Evolutionary conservation across 2,329 filamentous ascomycete genomes (phyloP).

Genomic region (Microdochium bolleyi): DNA sequence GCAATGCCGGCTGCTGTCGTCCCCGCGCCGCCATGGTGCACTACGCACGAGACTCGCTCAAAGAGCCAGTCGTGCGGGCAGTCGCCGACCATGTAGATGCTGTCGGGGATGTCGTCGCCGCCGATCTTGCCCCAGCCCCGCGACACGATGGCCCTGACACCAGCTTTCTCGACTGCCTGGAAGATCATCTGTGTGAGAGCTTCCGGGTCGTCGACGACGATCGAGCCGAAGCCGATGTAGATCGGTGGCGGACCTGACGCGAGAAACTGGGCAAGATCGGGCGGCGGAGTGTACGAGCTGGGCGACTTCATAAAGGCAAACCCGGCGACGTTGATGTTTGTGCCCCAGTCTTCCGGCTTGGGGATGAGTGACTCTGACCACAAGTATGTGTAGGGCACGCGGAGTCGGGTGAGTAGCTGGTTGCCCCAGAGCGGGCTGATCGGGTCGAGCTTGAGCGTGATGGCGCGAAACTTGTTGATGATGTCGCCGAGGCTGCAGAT

Average conservation of each 20-base stretch:
- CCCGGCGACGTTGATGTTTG: conserved; percentile 51
- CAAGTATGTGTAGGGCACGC: conserved; percentile 62
- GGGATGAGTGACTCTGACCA: conserved; percentile 62
- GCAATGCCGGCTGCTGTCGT: conserved; percentile 40
- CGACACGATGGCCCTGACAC: conserved; percentile 52
- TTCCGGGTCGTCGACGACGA: conserved; percentile 56
- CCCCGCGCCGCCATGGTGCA: conserved; percentile 59
- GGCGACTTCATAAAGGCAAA: conserved; percentile 53
- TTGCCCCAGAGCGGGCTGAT: conserved; percentile 60
- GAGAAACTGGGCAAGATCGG: conserved; percentile 31
- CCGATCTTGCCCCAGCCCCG: conserved; percentile 60
- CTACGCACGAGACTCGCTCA: conserved; percentile 46
- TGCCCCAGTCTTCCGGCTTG: conserved; percentile 55
- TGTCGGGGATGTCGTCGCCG: conserved; percentile 34
- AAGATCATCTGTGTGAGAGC: conserved; percentile 50
- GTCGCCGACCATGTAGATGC: conserved; percentile 54
- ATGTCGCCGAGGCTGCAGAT: conserved; percentile 53
- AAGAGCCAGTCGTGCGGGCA: conserved; percentile 62
- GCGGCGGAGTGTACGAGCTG: conserved; percentile 41
- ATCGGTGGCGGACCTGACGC: conserved; percentile 47
- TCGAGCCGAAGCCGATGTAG: conserved; percentile 61
- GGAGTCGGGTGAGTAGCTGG: conserved; percentile 52
- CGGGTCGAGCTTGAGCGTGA: conserved; percentile 53
- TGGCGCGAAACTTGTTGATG: conserved; percentile 61
- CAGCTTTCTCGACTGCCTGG: conserved; percentile 46